Percentiles rank a stretch among this genome's conserved stretches.
Conservation (phyloP, 164 flowering plant species). For the grape (Vitis vinifera) region ASM3070453v1 NC_081815.1:3399001-3399500, state of each 20-base stretch:
- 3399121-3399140: no score
- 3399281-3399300: slow-evolving; percentile 62
- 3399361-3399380: no score
- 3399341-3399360: no score
- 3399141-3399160: no score
- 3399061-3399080: no score
- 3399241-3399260: slow-evolving; percentile 37
- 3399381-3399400: neutral
- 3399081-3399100: no score
- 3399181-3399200: slow-evolving; percentile 69
- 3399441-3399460: slow-evolving; percentile 56
- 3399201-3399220: slow-evolving; percentile 68
- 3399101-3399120: no score
- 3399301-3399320: slow-evolving; percentile 48
- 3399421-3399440: slow-evolving; percentile 91
- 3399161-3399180: no score
- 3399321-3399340: neutral
- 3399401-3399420: slow-evolving; percentile 74
- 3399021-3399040: no score
- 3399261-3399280: slow-evolving; percentile 54
- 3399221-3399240: slow-evolving; percentile 58
- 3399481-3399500: slow-evolving; percentile 92
- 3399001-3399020: no score
- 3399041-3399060: no score
- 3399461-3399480: slow-evolving; percentile 95